A percentile compares a stretch with the other conserved stretches of the same genome.
These are phyloP conservation scores for Cyberlindnera lachancei DNA, from an alignment of 805 yeast species.

Conservation along the genomic window DNA sequence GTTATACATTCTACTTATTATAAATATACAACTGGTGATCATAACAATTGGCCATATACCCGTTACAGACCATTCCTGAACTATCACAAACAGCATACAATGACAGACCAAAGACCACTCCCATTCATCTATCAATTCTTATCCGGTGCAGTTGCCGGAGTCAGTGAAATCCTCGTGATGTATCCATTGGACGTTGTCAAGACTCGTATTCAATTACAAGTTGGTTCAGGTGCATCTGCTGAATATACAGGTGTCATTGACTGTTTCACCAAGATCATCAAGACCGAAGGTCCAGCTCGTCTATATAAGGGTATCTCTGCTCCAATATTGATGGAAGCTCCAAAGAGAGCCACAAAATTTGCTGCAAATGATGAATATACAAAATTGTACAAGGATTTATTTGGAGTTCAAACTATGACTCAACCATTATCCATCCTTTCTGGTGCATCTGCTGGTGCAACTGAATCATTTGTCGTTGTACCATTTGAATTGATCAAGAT, in stretches of 20 bases:
- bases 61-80: too few species aligned
- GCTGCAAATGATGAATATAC: conserved; percentile 98
- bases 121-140: conserved; percentile 89
- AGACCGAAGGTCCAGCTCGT: conserved; percentile 75
- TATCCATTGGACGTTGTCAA: conserved; percentile 96
- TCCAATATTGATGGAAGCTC: conserved; percentile 98
- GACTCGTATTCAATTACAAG: conserved; percentile 90
- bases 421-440: conserved; percentile 84
- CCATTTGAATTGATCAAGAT: conserved; percentile 96
- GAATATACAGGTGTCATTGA: conserved; percentile 81
- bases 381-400: conserved; percentile 61
- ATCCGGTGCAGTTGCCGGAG: conserved; percentile 95
- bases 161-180: conserved; percentile 91
- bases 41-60: too few species aligned
- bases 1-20: too few species aligned
- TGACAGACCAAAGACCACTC: too few species aligned
- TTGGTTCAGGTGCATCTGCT: conserved; percentile 35
- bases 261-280: conserved; percentile 75
- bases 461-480: conserved; percentile 93
- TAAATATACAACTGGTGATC: too few species aligned
- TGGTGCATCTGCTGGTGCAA: conserved; percentile 98
- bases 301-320: conserved; percentile 92
- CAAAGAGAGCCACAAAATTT: conserved; percentile 96
- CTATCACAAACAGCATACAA: too few species aligned
- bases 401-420: conserved; percentile 62